Conservation (phyloP, 1,284 basidiomycete species). For the Puccinia novopanici region DNA sequence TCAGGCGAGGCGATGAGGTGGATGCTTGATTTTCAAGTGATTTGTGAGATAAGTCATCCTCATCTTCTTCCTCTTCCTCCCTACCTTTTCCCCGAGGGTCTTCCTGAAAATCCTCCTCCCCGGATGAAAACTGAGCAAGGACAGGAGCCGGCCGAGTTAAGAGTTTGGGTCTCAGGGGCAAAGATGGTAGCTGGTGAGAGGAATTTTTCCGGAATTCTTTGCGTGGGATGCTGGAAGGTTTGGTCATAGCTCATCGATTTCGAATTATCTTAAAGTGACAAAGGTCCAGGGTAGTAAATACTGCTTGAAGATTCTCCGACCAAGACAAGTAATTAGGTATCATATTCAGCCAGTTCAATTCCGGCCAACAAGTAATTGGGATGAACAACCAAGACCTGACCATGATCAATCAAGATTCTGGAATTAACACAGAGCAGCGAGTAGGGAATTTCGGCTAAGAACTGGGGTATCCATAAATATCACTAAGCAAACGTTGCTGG, state of each 20-base stretch:
- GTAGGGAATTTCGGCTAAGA: too few relatives aligned
- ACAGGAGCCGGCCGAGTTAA: background rate
- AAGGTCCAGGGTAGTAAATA: background rate
- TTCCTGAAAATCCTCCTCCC: slow-evolving; percentile 13
- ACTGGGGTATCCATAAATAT: slow-evolving; percentile 62
- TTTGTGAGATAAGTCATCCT: slow-evolving; percentile 39
- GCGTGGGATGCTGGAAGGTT: slow-evolving; percentile 47
- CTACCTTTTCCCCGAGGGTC: background rate
- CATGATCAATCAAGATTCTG: too few relatives aligned
- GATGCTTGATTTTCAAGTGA: background rate
- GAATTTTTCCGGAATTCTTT: slow-evolving; percentile 18
- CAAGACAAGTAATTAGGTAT: too few relatives aligned
- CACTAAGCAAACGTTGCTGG: slow-evolving; percentile 61
- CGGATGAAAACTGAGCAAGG: background rate
- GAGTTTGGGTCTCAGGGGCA: slow-evolving; percentile 26
- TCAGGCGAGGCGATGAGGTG: background rate
- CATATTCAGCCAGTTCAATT: too few relatives aligned
- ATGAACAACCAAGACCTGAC: too few relatives aligned
- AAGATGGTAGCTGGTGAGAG: slow-evolving; percentile 15
- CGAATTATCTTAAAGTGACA: background rate
- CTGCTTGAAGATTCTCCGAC: background rate
- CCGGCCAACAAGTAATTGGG: too few relatives aligned
- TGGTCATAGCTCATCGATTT: slow-evolving; percentile 22
- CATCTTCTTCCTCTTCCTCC: slow-evolving; percentile 19
- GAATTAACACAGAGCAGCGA: too few relatives aligned